Conservation (phyloP, 768 basidiomycete genomes). For the Tulasnella sp. region DNA sequence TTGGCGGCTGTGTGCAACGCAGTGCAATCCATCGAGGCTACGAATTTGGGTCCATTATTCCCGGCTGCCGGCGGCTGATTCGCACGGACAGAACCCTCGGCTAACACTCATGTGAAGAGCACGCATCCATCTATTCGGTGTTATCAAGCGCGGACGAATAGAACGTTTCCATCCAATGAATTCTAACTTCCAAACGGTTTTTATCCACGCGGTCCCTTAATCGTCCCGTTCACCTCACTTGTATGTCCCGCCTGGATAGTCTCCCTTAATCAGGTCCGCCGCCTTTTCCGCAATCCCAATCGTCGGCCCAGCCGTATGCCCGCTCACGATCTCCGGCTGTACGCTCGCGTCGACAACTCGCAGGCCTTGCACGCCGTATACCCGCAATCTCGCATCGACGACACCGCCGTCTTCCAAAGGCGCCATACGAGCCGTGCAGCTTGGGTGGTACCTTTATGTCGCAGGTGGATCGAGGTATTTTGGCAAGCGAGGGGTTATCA, state of each 20-base stretch:
- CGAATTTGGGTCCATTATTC: too few species aligned
- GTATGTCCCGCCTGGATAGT: not conserved
- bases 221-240: too few species aligned
- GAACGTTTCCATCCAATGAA: too few species aligned
- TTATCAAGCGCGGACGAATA: too few species aligned
- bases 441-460: slow-evolving; percentile 37
- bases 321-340: slow-evolving; percentile 43
- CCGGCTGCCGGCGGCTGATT: too few species aligned
- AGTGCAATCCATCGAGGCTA: too few species aligned
- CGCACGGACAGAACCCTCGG: too few species aligned
- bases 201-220: too few species aligned
- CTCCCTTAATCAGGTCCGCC: slow-evolving; percentile 30
- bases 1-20: too few species aligned
- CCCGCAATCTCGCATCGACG: slow-evolving; percentile 45
- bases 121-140: too few species aligned
- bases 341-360: slow-evolving; percentile 51
- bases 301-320: slow-evolving; percentile 21
- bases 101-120: too few species aligned
- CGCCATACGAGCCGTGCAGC: slow-evolving; percentile 43
- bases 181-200: too few species aligned
- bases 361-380: slow-evolving; percentile 46
- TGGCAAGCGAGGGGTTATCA: not conserved
- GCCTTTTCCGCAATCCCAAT: slow-evolving; percentile 32
- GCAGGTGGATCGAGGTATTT: not conserved
- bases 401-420: slow-evolving; percentile 43